Evolutionary conservation across 768 basidiomycete species (phyloP).

Genomic region (Lactarius evosmus): DNA sequence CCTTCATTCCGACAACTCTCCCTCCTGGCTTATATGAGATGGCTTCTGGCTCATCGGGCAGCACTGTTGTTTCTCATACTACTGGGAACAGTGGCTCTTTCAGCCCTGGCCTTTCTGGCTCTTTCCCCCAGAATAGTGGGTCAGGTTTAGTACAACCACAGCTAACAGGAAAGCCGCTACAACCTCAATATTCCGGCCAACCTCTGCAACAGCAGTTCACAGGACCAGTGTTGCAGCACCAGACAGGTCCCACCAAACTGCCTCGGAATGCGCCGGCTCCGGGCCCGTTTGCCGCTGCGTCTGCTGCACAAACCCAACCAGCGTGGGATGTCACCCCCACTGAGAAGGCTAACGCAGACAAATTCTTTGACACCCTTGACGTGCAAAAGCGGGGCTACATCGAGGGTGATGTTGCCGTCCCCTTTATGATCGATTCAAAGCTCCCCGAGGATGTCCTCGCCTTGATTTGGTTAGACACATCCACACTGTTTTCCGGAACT

Average conservation of each 20-base stretch:
- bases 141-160: constrained; percentile 35
- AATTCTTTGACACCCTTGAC: constrained; percentile 82
- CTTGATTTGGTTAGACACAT: constrained; percentile 71
- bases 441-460: constrained; percentile 82
- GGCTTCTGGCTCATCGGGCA: constrained; percentile 42
- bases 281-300: constrained; percentile 23
- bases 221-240: constrained; percentile 17
- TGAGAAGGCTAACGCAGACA: constrained; percentile 77
- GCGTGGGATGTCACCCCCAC: constrained; percentile 81
- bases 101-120: constrained; percentile 49
- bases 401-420: constrained; percentile 91
- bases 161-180: constrained; percentile 37
- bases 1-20: constrained; percentile 66
- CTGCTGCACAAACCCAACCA: constrained; percentile 26
- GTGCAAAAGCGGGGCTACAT: constrained; percentile 69
- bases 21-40: constrained; percentile 86
- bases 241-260: constrained; percentile 28
- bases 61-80: constrained; percentile 46
- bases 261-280: constrained; percentile 32
- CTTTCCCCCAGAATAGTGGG: constrained; percentile 63
- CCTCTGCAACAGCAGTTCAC: constrained; percentile 29
- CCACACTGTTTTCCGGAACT: neutral
- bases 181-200: constrained; percentile 67
- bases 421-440: constrained; percentile 91
- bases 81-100: constrained; percentile 59